Evolutionary conservation across 2,329 filamentous ascomycete genomes (phyloP), one percentile per base, ranked within the genome.

Genomic region (Periconia sp.): DNA sequence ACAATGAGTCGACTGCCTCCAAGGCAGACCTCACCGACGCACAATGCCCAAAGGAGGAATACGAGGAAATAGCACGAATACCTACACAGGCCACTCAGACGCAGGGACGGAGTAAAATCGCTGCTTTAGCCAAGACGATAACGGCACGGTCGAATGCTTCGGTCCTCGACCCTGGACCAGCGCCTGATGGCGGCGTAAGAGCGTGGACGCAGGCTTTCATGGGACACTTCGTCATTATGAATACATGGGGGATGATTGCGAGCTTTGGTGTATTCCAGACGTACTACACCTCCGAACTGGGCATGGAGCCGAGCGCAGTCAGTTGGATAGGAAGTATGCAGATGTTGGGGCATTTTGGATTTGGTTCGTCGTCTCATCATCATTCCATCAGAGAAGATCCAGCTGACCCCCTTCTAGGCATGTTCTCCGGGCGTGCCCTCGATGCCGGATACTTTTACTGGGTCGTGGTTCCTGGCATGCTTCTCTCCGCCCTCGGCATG

Each of bases 391-490:
- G 13, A 28, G 16, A 17, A 13, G 9, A 11, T 4, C 15, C n/a
- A 2, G 23, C 5, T 15, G 5, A n/a, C n/a, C n/a, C n/a, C 15
- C 4, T 10, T 17, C 66, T 79, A 24, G 77, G 77, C 24, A 76
- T 77, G 18, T 73, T 79, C 37, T 75, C 75, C 3, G 78, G 78
- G 5, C 74, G 78, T 3, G 70, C 77, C 7, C 75, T 77, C 0
- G 78, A 81, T 58, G 77, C 75, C 1, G 78, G 78, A 2, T 76
- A 73, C 36, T 80, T 79, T 57, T 70, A 74, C 46, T 66, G 68
- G 47, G 70, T 69, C 0, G 54, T 78, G 23, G 57, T 72, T 0
- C 46, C 70, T 0, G 78, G 78, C 0, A 71, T 74, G 9, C 40
- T 74, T 4, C 48, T 78, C n/a, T 68, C 72, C 13, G 49, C 74